A percentile compares a stretch with the other conserved stretches of the same genome.
phyloP scores from a whole-genome alignment of 140 eudicot species.

The Cichorium intybus region DNA sequence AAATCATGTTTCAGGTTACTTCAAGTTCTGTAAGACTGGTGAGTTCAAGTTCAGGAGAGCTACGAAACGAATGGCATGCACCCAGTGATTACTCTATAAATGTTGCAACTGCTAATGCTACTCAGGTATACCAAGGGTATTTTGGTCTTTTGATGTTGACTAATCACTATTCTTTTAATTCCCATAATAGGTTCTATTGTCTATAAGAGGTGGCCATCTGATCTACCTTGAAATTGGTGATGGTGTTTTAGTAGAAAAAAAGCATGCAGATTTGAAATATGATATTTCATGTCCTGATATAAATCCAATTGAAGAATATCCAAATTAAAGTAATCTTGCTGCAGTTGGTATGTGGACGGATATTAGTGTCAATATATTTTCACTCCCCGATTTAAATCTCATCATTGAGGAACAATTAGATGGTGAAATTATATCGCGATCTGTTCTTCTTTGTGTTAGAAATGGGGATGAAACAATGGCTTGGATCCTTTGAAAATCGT shows the following conservation, averaged over 20 bases:
- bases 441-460: constrained; percentile 87
- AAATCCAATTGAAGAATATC: constrained; percentile 85
- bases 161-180: neutral
- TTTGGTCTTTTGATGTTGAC: neutral
- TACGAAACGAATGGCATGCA: constrained; percentile 79
- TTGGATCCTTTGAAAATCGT: too few species aligned
- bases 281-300: constrained; percentile 93
- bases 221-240: too few species aligned
- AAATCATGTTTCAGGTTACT: constrained; percentile 61
- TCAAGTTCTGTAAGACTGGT: constrained; percentile 83
- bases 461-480: too few species aligned
- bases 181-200: constrained; percentile 64
- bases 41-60: constrained; percentile 74
- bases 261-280: constrained; percentile 68
- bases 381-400: too few species aligned
- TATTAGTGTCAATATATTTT: too few species aligned
- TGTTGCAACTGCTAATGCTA: constrained; percentile 95
- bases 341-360: too few species aligned
- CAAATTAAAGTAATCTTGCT: constrained; percentile 71
- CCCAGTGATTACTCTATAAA: too few species aligned
- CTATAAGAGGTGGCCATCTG: constrained; percentile 94
- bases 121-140: constrained; percentile 49
- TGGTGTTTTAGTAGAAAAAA: constrained; percentile 64
- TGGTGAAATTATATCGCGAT: constrained; percentile 95
- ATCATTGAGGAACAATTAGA: too few species aligned